Evolutionary conservation across 805 yeast species (phyloP), one percentile per base, ranked within the genome.

Genomic region (Candida lessepsii): DNA sequence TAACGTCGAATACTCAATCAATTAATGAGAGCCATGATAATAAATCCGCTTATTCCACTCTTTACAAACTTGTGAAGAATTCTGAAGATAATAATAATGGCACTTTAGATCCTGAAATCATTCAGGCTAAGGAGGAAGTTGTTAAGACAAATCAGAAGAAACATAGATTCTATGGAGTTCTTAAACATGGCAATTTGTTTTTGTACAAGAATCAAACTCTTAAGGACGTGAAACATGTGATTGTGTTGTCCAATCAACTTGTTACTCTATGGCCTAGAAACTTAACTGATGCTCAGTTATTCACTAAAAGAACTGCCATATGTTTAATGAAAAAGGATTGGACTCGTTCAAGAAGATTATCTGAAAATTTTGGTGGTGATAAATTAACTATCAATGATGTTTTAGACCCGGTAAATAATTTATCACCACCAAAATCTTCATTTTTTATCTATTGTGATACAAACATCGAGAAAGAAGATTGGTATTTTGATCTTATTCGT

Each of bases 111-210:
- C 24, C 32, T 2, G 29, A 25, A 24, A 35, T 5, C 41, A 23
- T 41, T 46, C 51, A 2, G 31, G 39, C 15, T 13, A 13, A 15
- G 13, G 30, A 39, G 11, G 48, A 46, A 23, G 46, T 37, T 35
- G 35, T 53, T 15, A 54, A 48, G 16, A 43, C 53, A 16, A 51
- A 56, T 4, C 64, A 59, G 17, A 72, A 68, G 49, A 81, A 78
- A 52, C 86, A 82, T 53, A 65, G 80, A 29, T 85, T 71, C 54
- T 85, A 63, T 57, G 90, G 83, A 1, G 80, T 86, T 0, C 65
- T 89, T 38, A 83, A 86, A 52, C 96, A 90, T 53, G 96, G 96
- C 0, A 89, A 89, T 54, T 62, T 93, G 40, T 87, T 90, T 54
- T 66, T 93, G n/a, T 91, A 86, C 63, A 78, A 78, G 44, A 87